Evolutionary conservation across 495 filamentous ascomycete genomes (phyloP).

Genomic region (Lepraria neglecta): DNA sequence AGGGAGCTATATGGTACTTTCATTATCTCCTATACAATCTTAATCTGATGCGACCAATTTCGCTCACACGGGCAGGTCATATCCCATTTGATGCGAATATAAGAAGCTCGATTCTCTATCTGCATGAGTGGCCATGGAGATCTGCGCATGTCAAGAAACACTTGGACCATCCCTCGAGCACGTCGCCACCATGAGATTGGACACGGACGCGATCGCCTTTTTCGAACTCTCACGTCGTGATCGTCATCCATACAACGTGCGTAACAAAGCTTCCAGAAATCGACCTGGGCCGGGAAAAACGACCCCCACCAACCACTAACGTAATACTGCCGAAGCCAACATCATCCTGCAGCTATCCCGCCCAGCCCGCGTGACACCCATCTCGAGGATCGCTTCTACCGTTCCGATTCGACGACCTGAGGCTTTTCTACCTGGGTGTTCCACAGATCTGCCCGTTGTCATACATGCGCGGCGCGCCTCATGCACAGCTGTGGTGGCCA

Average conservation of each 20-base stretch:
- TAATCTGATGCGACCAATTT: slow-evolving; percentile 4
- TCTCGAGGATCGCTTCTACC: slow-evolving; percentile 6
- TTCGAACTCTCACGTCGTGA: background rate
- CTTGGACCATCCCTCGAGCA: slow-evolving; percentile 9
- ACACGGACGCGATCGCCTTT: background rate
- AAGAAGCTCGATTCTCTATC: background rate
- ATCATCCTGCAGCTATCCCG: slow-evolving; percentile 15
- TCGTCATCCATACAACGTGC: background rate
- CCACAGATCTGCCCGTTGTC: slow-evolving; percentile 11
- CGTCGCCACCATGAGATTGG: background rate
- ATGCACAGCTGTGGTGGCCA: slow-evolving; percentile 1
- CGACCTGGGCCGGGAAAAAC: slow-evolving; percentile 7
- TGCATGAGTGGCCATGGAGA: slow-evolving; percentile 11
- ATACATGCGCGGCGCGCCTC: slow-evolving; percentile 5
- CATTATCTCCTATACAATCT: slow-evolving; percentile 3
- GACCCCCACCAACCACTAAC: slow-evolving; percentile 11
- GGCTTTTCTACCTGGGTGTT: slow-evolving; percentile 2
- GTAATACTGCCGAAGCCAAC: slow-evolving; percentile 12
- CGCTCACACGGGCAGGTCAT: too few relatives aligned
- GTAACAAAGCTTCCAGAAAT: slow-evolving; percentile 4
- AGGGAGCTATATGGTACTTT: slow-evolving; percentile 1
- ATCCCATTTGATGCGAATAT: too few relatives aligned
- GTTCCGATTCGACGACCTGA: slow-evolving; percentile 8
- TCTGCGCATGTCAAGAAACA: slow-evolving; percentile 5
- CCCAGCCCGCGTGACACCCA: slow-evolving; percentile 10